Percentiles rank a stretch among this genome's conserved stretches.
Evolutionary conservation across 2,329 filamentous ascomycete species (phyloP).

Genomic region (Emergomyces pasteurianus): DNA sequence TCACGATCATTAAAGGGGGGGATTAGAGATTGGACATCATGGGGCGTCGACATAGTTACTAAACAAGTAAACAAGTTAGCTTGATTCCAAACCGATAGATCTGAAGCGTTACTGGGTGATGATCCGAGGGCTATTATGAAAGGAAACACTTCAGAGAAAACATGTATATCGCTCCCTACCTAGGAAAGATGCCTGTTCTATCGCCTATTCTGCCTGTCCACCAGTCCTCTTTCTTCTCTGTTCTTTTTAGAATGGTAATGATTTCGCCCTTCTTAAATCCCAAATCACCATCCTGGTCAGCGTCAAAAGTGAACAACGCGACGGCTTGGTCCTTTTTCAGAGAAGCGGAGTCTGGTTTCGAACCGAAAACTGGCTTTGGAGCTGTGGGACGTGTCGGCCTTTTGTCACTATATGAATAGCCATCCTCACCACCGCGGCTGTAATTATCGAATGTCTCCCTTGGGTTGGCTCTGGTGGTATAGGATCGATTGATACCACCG

Average conservation of each 20-base stretch:
- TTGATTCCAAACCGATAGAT: slow-evolving; percentile 7
- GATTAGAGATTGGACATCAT: slow-evolving; percentile 11
- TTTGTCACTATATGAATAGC: slow-evolving; percentile 45
- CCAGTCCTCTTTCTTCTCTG: slow-evolving; percentile 90
- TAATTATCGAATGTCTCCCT: slow-evolving; percentile 24
- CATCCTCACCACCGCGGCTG: slow-evolving; percentile 23
- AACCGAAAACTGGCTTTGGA: slow-evolving; percentile 72
- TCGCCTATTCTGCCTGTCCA: slow-evolving; percentile 88
- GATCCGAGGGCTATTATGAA: too few species aligned
- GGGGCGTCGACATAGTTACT: slow-evolving; percentile 24
- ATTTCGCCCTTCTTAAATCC: slow-evolving; percentile 96
- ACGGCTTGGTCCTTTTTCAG: slow-evolving; percentile 60
- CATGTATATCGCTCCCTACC: slow-evolving; percentile 35
- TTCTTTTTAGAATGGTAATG: slow-evolving; percentile 89
- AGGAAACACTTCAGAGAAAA: background rate
- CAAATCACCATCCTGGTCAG: slow-evolving; percentile 82
- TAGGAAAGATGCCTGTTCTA: slow-evolving; percentile 85
- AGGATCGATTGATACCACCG: slow-evolving; percentile 23
- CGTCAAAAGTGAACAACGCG: slow-evolving; percentile 86
- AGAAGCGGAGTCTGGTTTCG: slow-evolving; percentile 34
- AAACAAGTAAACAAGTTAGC: slow-evolving; percentile 10
- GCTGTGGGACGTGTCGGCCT: slow-evolving; percentile 71
- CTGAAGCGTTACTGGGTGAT: too few species aligned
- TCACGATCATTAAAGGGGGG: background rate
- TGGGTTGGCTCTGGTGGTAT: slow-evolving; percentile 21